phyloP scores from a whole-genome alignment of 768 basidiomycete genomes.

The Agrocybe praecox region DNA sequence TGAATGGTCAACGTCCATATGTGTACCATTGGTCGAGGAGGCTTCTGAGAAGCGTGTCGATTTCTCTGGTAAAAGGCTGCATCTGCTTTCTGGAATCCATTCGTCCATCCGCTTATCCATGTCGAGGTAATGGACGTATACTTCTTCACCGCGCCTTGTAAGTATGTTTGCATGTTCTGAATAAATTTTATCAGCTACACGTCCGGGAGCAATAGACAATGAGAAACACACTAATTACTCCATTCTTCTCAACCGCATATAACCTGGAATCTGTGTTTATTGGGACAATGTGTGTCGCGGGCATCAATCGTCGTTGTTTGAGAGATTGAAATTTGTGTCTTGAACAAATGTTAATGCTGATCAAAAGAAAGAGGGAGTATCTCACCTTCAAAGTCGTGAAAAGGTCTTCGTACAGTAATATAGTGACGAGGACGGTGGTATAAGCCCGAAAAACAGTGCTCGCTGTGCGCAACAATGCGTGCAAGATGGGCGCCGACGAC shows the following conservation, averaged over 20 bases:
- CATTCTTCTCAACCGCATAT: conserved; percentile 36
- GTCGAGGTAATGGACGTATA: conserved; percentile 74
- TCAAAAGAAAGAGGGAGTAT: not conserved
- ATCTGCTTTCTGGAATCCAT: conserved; percentile 55
- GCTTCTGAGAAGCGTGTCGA: conserved; percentile 1
- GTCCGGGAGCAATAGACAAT: not conserved
- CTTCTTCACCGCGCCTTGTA: conserved; percentile 49
- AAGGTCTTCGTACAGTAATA: not conserved
- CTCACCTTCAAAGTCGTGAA: not conserved
- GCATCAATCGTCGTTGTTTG: conserved; percentile 19
- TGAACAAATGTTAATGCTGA: not conserved
- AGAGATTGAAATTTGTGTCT: not conserved
- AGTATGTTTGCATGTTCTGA: conserved; percentile 55
- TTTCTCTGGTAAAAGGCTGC: not conserved
- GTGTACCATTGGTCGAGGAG: conserved; percentile 13
- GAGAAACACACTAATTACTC: conserved; percentile 28
- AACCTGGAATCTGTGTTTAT: conserved; percentile 25
- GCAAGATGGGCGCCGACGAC: not conserved
- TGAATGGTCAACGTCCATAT: conserved; percentile 1
- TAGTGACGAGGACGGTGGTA: not conserved
- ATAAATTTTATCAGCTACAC: conserved; percentile 7
- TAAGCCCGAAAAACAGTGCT: conserved; percentile 9
- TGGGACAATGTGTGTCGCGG: conserved; percentile 28
- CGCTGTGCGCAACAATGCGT: conserved; percentile 21
- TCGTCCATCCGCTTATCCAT: conserved; percentile 76